phyloP scores from a whole-genome alignment of 371 early-diverging fungal species.

The Mucor piriformis region DNA sequence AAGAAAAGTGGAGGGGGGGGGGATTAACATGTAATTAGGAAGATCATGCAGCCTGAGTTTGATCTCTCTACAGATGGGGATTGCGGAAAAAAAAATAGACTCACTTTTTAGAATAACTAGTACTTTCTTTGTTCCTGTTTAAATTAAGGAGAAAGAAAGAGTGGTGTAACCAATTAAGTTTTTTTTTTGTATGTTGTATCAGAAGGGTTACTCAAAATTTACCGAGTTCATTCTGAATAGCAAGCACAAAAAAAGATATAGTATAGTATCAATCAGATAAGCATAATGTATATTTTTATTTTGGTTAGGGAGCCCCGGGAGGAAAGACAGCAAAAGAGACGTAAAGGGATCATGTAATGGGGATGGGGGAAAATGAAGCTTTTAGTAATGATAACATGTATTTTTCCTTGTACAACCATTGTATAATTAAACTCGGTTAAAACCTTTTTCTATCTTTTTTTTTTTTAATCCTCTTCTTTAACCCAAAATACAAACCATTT shows the following conservation, averaged over 20 bases:
- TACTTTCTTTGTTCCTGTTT: not conserved
- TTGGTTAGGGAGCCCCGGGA: no score
- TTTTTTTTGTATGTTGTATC: conserved; percentile 16
- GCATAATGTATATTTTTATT: no score
- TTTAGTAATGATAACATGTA: conserved; percentile 3
- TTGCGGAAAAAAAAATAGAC: no score
- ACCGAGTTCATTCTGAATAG: not conserved
- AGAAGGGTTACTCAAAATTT: conserved; percentile 35
- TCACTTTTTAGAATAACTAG: no score
- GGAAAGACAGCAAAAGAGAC: not conserved
- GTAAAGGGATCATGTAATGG: conserved; percentile 1
- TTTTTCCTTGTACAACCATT: conserved; percentile 21
- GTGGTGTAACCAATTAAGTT: conserved; percentile 2
- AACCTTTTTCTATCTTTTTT: conserved; percentile 6
- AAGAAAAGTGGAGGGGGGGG: no score
- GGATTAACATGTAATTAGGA: no score
- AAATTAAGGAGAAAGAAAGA: not conserved
- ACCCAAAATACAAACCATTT: not conserved
- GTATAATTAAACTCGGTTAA: conserved; percentile 17
- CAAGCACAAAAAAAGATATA: not conserved
- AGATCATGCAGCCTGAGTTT: no score
- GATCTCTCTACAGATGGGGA: no score
- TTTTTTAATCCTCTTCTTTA: conserved; percentile 8
- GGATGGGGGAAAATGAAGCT: not conserved
- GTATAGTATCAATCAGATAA: no score